Evolutionary conservation across 495 filamentous ascomycete species (phyloP).

Genomic region (Thozetella sp.): DNA sequence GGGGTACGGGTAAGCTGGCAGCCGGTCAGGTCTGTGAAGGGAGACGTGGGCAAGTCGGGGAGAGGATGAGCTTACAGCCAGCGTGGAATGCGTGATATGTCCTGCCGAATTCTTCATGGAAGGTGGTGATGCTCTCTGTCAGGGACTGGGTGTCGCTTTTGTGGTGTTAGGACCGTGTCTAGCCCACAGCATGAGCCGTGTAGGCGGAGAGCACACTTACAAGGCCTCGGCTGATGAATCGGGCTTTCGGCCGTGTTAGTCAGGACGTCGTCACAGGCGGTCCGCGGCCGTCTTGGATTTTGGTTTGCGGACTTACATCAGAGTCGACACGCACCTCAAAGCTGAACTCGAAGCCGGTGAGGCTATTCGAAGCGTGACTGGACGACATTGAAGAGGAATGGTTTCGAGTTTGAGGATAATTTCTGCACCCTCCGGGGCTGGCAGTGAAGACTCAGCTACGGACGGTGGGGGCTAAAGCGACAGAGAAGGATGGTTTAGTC

Average conservation of each 20-base stretch:
- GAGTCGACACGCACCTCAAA: constrained; percentile 31
- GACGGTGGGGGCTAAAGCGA: no score
- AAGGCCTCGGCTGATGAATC: not conserved
- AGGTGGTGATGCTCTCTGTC: constrained; percentile 42
- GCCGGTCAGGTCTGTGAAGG: constrained; percentile 10
- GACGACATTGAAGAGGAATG: no score
- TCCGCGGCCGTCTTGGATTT: no score
- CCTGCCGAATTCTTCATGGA: constrained; percentile 60
- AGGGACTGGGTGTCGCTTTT: constrained; percentile 32
- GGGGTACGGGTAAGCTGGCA: constrained; percentile 56
- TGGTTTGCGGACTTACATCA: constrained; percentile 24
- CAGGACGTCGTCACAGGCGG: no score
- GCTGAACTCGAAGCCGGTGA: constrained; percentile 28
- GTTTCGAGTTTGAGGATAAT: not conserved
- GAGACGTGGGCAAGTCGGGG: not conserved
- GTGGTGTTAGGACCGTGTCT: not conserved
- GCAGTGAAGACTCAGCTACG: no score
- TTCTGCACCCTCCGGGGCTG: not conserved
- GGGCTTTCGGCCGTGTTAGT: constrained; percentile 2
- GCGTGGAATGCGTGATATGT: constrained; percentile 62
- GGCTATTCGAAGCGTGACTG: constrained; percentile 8
- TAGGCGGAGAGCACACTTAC: not conserved
- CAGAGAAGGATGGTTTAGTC: no score
- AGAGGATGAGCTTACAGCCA: constrained; percentile 26
- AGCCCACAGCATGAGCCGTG: not conserved